Evolutionary conservation across 306 rosid species (phyloP), one percentile per base, ranked within the genome.

Genomic region (Malus sylvestris): DNA sequence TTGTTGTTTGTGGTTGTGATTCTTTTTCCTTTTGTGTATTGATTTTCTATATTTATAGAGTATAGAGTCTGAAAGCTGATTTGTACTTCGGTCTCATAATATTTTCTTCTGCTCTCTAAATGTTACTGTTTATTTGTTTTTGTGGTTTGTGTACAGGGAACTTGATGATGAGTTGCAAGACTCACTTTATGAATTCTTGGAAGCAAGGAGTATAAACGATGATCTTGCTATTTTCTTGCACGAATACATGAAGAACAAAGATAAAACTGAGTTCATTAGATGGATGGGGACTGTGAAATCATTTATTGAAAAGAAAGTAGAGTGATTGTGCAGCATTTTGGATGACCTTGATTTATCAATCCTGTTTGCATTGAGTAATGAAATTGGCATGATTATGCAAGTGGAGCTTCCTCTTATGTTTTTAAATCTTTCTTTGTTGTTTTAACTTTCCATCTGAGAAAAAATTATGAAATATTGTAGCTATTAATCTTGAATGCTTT

Each of bases 131-230:
- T 33, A 74, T 72, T 59, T 52, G 46, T 70, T 67, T 69, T 70
- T 70, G 32, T 63, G 72, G 35, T 67, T 77, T 74, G 63, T 80
- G 72, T 74, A 62, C 90, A 95, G 97, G 96, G 97, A 90, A 63
- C 85, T 92, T 87, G 97, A 92, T 69, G 97, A 95, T 85, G 88
- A 80, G 55, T 85, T 95, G 83, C 96, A 92, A 80, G 87, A 86
- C 4, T 70, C 91, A 25, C 89, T 95, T 60, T 92, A 92, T 45
- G 86, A 88, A 70, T 92, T 89, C 89, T 84, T 89, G 84, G 99
- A 92, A 83, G 89, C 73, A 49, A 89, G 99, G 86, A 93, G 91
- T 45, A 82, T 90, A 75, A 74, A 76, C 46, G 92, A 89, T 44
- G 80, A 87, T 67, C 90, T 95, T 46, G 91, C 97, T 35, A 80